Conservation (phyloP, 495 filamentous ascomycete genomes). For the Viridothelium virens region DNA sequence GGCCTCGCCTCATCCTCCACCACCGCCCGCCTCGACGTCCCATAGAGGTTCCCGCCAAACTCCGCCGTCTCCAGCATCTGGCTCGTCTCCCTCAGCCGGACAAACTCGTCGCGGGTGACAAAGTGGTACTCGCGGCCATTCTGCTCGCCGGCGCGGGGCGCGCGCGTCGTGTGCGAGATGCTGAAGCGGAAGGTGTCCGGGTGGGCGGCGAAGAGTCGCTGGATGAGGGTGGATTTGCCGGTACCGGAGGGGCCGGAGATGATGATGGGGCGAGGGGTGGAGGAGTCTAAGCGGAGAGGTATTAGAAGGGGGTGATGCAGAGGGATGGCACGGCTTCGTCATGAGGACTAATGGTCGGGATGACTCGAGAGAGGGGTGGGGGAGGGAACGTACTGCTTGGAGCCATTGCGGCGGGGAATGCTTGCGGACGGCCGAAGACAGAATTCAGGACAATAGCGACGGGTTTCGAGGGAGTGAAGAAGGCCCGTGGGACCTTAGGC, state of each 20-base stretch:
- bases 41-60: conserved; percentile 84
- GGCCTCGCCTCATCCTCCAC: conserved; percentile 53
- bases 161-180: conserved; percentile 78
- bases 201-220: conserved; percentile 57
- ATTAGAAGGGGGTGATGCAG: no score
- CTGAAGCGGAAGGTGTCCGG: conserved; percentile 74
- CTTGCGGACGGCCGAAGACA: background rate
- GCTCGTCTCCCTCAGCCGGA: conserved; percentile 55
- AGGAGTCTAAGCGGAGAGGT: no score
- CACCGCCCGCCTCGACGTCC: conserved; percentile 71
- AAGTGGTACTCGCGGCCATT: conserved; percentile 80
- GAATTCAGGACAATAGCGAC: background rate
- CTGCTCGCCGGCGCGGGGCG: conserved; percentile 66
- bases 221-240: conserved; percentile 82
- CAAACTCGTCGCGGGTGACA: conserved; percentile 59
- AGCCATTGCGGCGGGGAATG: background rate
- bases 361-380: background rate
- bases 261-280: conserved; percentile 56
- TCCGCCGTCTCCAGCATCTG: conserved; percentile 85
- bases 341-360: background rate
- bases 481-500: background rate
- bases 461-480: background rate
- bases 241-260: conserved; percentile 80
- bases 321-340: background rate
- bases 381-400: background rate